These are phyloP conservation scores for Acmispon strigosus DNA, from an alignment of 306 rosid species.

Conservation along the genomic window DNA sequence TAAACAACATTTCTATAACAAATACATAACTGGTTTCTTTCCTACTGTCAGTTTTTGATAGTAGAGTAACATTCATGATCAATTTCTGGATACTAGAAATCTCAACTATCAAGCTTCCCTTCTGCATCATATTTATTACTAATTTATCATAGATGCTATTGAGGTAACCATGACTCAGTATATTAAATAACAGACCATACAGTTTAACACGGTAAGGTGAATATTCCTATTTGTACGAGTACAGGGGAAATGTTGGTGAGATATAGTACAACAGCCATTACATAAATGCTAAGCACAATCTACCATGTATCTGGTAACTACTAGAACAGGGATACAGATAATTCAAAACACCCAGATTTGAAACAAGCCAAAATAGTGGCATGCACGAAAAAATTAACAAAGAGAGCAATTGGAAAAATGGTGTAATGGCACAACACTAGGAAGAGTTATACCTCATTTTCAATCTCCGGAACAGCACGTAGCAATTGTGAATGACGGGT, in stretches of 20 bases:
- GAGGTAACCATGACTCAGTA: neutral
- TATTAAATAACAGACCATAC: neutral
- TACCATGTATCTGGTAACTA: neutral
- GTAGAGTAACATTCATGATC: neutral
- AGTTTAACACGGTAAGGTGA: neutral
- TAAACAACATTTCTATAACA: neutral
- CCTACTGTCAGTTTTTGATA: neutral
- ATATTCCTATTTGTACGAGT: neutral
- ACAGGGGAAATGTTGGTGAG: neutral
- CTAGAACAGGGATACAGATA: neutral
- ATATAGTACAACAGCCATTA: neutral
- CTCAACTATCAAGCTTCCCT: conserved; percentile 1
- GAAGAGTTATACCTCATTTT: conserved; percentile 27
- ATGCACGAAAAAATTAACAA: neutral
- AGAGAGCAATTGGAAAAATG: neutral
- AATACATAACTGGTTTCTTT: conserved; percentile 1
- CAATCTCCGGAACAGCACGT: conserved; percentile 41
- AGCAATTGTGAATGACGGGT: conserved; percentile 48
- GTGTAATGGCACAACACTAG: neutral
- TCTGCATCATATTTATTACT: neutral
- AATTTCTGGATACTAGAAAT: conserved; percentile 3
- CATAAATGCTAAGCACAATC: conserved; percentile 10
- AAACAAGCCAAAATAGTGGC: neutral
- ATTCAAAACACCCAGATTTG: neutral
- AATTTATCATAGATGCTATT: neutral